phyloP scores from a whole-genome alignment of 208 protist genomes.

The Leishmania major region DNA sequence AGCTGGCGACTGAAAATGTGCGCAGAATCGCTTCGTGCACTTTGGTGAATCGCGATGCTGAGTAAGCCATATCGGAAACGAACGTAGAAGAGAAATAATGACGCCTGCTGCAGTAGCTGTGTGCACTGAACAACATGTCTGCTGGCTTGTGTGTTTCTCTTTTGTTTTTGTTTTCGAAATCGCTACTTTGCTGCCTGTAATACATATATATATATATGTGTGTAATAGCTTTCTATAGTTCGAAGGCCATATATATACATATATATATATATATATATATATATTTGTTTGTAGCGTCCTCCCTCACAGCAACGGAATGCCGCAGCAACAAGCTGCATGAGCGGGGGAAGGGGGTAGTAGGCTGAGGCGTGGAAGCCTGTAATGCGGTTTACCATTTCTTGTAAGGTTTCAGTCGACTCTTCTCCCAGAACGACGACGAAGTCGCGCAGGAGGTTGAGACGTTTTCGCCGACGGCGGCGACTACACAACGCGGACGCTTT shows the following conservation, averaged over 20 bases:
- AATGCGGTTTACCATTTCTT: neutral
- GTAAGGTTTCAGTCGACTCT: neutral
- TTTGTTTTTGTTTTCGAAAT: neutral
- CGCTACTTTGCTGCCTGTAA: too few species aligned
- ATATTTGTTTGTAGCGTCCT: neutral
- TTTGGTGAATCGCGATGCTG: constrained; percentile 10
- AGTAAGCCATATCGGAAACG: neutral
- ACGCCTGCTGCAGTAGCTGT: neutral
- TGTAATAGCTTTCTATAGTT: too few species aligned
- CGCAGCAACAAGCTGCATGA: neutral
- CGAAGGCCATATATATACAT: too few species aligned
- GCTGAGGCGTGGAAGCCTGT: neutral
- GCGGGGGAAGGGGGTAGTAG: neutral
- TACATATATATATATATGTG: too few species aligned
- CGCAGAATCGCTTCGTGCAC: constrained; percentile 33
- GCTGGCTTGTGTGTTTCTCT: neutral
- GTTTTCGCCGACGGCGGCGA: neutral
- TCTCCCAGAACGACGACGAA: neutral
- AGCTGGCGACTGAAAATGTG: constrained; percentile 36
- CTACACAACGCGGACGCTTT: neutral
- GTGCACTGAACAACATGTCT: neutral
- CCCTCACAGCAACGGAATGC: neutral
- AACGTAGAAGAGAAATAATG: neutral
- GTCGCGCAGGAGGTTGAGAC: neutral
- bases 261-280: neutral